Conservation (phyloP, 805 yeast genomes). For the Komagataella pastoris region DNA sequence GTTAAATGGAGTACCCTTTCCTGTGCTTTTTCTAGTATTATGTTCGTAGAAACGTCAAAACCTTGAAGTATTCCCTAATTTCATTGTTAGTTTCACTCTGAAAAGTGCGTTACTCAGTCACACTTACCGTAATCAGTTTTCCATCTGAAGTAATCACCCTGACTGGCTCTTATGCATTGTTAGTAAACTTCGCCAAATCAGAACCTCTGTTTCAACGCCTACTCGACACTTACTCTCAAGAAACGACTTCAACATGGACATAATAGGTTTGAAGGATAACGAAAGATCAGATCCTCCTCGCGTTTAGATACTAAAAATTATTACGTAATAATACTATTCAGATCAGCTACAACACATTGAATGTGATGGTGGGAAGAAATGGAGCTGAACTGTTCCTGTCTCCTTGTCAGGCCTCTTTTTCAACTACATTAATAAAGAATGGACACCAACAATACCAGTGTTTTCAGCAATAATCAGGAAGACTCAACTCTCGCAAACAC, state of each 20-base stretch:
- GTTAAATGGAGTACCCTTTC: conserved; percentile 35
- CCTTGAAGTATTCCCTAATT: conserved; percentile 34
- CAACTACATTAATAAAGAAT: not conserved
- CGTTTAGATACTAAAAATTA: conserved; percentile 4
- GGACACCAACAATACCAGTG: not conserved
- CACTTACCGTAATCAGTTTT: conserved; percentile 22
- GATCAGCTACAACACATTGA: not conserved
- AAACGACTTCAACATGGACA: conserved; percentile 14
- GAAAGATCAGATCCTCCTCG: conserved; percentile 3
- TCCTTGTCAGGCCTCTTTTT: not conserved
- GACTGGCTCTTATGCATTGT: conserved; percentile 25
- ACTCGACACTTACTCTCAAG: conserved; percentile 10
- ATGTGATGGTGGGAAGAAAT: not conserved
- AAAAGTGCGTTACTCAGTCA: not conserved
- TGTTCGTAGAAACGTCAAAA: conserved; percentile 51
- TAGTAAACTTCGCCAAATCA: conserved; percentile 2
- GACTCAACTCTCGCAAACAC: not conserved
- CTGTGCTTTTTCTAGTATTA: conserved; percentile 35
- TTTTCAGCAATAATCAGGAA: conserved; percentile 3
- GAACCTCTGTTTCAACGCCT: not conserved
- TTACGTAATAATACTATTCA: not conserved
- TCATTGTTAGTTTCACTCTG: conserved; percentile 2
- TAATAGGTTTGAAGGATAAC: conserved; percentile 2
- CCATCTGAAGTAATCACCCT: conserved; percentile 48
- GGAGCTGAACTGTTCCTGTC: not conserved